Evolutionary conservation across 139 green algal genomes (phyloP).

Genomic region (Ostreobium quekettii): DNA sequence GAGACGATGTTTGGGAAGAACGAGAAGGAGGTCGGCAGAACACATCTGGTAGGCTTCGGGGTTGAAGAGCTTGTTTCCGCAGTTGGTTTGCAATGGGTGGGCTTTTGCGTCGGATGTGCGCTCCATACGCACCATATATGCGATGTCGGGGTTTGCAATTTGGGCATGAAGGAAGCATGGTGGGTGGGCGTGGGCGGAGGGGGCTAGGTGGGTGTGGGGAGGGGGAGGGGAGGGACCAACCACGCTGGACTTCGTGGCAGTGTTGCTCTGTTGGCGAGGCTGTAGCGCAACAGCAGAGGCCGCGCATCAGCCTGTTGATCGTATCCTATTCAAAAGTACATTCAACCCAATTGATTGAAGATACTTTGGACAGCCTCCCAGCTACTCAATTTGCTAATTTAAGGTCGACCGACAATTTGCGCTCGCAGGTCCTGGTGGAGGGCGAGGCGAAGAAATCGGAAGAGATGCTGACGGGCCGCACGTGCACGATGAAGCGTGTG

Average conservation of each 20-base stretch:
- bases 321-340: background rate
- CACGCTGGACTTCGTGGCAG: background rate
- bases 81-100: too few species aligned
- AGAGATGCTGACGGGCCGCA: conserved; percentile 41
- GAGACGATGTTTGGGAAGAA: conserved; percentile 24
- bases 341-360: background rate
- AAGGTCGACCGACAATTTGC: background rate
- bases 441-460: conserved; percentile 33
- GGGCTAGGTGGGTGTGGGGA: background rate
- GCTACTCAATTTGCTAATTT: background rate
- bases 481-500: conserved; percentile 60
- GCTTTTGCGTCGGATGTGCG: background rate
- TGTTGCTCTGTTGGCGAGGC: background rate
- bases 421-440: conserved; percentile 57
- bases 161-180: background rate
- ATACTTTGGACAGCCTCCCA: background rate
- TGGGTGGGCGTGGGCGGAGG: background rate
- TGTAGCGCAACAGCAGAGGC: background rate
- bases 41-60: conserved; percentile 33
- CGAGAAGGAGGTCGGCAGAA: conserved; percentile 36
- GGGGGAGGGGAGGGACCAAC: background rate
- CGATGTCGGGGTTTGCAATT: background rate
- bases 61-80: background rate
- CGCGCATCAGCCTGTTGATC: background rate
- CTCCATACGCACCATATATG: background rate